These are phyloP conservation scores for Rhytidiadelphus loreus DNA, from an alignment of 225 moss, liverwort and hornwort species.

Conservation along the genomic window DNA sequence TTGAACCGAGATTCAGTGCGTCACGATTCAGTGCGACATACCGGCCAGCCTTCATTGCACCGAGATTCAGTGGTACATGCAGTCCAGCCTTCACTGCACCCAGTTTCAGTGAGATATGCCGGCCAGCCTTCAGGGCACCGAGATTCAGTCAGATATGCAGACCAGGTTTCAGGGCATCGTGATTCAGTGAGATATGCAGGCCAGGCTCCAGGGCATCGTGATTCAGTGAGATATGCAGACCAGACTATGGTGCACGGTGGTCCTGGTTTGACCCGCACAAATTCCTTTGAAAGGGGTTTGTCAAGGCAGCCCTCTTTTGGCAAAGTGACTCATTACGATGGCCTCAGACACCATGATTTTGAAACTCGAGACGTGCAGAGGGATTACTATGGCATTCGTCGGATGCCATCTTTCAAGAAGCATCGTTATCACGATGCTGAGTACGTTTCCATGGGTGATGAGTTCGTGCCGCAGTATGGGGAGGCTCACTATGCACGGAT, in stretches of 20 bases:
- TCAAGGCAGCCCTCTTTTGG: constrained; percentile 17
- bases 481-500: neutral
- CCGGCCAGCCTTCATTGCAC: neutral
- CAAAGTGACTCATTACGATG: neutral
- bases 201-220: neutral
- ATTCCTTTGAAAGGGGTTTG: constrained; percentile 14
- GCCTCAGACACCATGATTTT: neutral
- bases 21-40: neutral
- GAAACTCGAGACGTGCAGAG: neutral
- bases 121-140: neutral
- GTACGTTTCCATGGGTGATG: constrained; percentile 21
- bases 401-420: constrained; percentile 37
- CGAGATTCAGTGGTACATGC: neutral
- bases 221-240: neutral
- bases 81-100: neutral
- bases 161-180: neutral
- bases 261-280: constrained; percentile 1
- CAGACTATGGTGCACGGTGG: neutral
- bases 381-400: constrained; percentile 22
- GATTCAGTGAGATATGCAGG: neutral
- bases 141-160: neutral
- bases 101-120: neutral
- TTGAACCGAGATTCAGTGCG: neutral
- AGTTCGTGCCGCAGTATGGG: neutral
- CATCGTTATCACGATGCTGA: constrained; percentile 35